Evolutionary conservation across 495 filamentous ascomycete genomes (phyloP), one percentile per base, ranked within the genome.

Genomic region (Daldinia loculata): DNA sequence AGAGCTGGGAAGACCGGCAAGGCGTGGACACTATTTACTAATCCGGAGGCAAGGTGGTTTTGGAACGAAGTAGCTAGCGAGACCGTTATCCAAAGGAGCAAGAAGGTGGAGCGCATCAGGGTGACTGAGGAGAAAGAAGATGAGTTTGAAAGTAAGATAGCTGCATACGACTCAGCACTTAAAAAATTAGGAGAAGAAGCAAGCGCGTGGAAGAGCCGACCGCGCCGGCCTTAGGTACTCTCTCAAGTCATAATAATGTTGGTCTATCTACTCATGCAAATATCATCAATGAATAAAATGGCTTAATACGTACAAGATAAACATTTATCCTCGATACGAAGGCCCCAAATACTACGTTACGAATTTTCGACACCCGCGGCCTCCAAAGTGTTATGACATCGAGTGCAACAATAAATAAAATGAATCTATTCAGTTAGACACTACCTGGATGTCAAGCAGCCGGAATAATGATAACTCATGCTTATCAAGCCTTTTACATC

Each of bases 31-130:
- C 79, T 99, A 12, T 84, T 94, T 29, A 90, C 89, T 38, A 85
- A 91, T 67, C 84, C 84, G 7, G 94, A 99, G 77, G 94, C 88
- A 8, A 83, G 89, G 39, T 93, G 94, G 92, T 99, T 98, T 75
- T 90, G 90, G 88, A 89, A 90, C 53, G 89, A 92, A 66, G 89
- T 98, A 66, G 90, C 85, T 0, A 79, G 85, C 14, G 77, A 79
- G 55, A 76, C 63, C 14, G 29, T 24, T 36, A 65, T 77, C 74
- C 51, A 79, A 76, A 74, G 80, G 65, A 43, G 69, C 53, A 71
- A 61, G 55, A 79, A 73, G 63, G 81, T 84, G 39, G 75, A 82
- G 41, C 83, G 82, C 55, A 61, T 76, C 7, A 64, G 76, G 45
- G 82, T 88, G 48, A 81, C 79, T 64, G 84, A 87, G 56, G 82